These are phyloP conservation scores for Sonneratia alba DNA, from an alignment of 345 rosid species.

Conservation along the genomic window DNA sequence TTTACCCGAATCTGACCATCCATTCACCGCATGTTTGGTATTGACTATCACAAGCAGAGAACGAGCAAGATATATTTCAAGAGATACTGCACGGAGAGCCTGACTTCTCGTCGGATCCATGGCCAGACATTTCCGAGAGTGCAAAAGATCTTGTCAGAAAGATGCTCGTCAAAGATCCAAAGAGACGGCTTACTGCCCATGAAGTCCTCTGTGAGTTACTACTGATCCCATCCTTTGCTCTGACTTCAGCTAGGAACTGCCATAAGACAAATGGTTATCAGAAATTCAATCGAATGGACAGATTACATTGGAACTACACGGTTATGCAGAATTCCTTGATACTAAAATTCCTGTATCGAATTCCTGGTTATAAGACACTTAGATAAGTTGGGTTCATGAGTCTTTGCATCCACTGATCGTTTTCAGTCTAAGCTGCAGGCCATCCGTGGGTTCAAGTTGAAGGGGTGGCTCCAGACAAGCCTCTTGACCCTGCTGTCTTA, in stretches of 20 bases:
- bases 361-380: no score
- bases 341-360: no score
- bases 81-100: slow-evolving; percentile 73
- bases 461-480: slow-evolving; percentile 18
- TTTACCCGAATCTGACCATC: not conserved
- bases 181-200: slow-evolving; percentile 54
- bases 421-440: slow-evolving; percentile 30
- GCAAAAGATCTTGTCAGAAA: slow-evolving; percentile 75
- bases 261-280: not conserved
- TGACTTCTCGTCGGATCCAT: slow-evolving; percentile 76
- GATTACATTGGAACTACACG: not conserved
- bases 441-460: slow-evolving; percentile 83
- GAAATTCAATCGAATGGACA: not conserved
- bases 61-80: slow-evolving; percentile 66
- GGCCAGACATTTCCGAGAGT: slow-evolving; percentile 73
- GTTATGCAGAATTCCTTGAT: not conserved
- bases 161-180: slow-evolving; percentile 67
- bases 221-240: not conserved
- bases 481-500: slow-evolving; percentile 6
- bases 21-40: not conserved
- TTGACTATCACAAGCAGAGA: slow-evolving; percentile 27
- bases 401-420: not conserved
- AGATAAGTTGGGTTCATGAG: no score
- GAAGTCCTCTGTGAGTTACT: slow-evolving; percentile 63
- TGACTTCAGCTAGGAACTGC: not conserved